Evolutionary conservation across 139 green algal genomes (phyloP).

Genomic region (Closterium sp.): DNA sequence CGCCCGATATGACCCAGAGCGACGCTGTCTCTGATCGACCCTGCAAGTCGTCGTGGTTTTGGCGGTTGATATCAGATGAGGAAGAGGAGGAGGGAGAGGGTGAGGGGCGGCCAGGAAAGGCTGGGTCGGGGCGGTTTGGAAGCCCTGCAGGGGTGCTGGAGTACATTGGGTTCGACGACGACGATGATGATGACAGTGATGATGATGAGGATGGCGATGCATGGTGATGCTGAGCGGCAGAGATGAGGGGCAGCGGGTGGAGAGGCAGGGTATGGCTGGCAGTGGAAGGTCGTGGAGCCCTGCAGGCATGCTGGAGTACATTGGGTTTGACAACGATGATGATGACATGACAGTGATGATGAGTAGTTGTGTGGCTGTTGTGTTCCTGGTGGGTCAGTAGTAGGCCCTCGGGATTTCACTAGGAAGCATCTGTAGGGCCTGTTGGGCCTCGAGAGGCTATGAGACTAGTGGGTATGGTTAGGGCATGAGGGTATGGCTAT

Average conservation of each 20-base stretch:
- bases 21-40: not conserved
- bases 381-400: too few relatives aligned
- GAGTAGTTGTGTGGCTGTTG: too few relatives aligned
- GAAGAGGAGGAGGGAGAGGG: not conserved
- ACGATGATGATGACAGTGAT: too few relatives aligned
- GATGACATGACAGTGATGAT: not conserved
- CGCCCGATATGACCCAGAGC: too few relatives aligned
- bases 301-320: not conserved
- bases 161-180: too few relatives aligned
- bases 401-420: too few relatives aligned
- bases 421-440: too few relatives aligned
- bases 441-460: too few relatives aligned
- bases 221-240: too few relatives aligned
- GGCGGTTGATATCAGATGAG: not conserved
- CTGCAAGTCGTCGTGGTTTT: not conserved
- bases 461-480: not conserved
- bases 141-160: too few relatives aligned
- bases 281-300: not conserved
- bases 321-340: not conserved
- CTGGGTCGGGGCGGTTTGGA: too few relatives aligned
- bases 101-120: too few relatives aligned
- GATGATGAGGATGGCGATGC: not conserved
- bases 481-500: not conserved
- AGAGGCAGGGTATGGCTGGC: not conserved
- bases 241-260: not conserved